Base-by-base conservation (phyloP, 2,329 filamentous ascomycete species). In the Ilyonectria destructans region DNA sequence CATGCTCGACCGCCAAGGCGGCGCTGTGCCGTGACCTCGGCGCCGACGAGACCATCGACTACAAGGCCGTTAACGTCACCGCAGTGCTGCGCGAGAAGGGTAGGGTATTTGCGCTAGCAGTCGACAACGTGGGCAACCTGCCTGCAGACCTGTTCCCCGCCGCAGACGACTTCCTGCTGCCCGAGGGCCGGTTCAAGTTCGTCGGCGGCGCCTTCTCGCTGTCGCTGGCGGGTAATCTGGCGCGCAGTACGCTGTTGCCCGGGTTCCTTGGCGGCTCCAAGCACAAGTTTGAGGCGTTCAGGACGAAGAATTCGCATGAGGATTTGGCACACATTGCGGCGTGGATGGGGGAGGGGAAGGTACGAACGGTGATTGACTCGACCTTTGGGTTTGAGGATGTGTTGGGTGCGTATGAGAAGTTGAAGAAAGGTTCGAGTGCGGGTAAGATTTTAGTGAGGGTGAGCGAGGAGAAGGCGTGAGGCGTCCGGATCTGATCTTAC, bases 11-110 rank as follows among this genome's bases (percentile, higher is more conserved):
- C 0, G 77, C 78, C 4, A 93, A 93, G 74, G 80, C 86, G 0
- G 83, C 87, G 23, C 77, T 92, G 1, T 90, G 88, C 76, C 84
- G 84, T 67, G 80, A 81, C 6, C 76, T 92, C 2, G 91, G 91
- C 2, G 91, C 91, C 6, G 90, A 93, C 71, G 87, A 90, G 57
- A 86, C 91, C 43, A 83, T 92, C 58, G 89, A 92, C 75, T 92
- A 92, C 77, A 87, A 85, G 49, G n/a, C n/a, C n/a, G n/a, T n/a
- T n/a, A n/a, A n/a, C n/a, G n/a, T n/a, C n/a, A n/a, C n/a, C n/a
- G n/a, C n/a, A n/a, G n/a, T n/a, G n/a, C n/a, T n/a, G n/a, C n/a
- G n/a, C n/a, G n/a, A n/a, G n/a, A n/a, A n/a, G n/a, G n/a, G n/a
- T n/a, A n/a, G n/a, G n/a, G n/a, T n/a, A n/a, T n/a, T n/a, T 70